phyloP scores from a whole-genome alignment of 495 filamentous ascomycete genomes.

The Neurospora pannonica region DNA sequence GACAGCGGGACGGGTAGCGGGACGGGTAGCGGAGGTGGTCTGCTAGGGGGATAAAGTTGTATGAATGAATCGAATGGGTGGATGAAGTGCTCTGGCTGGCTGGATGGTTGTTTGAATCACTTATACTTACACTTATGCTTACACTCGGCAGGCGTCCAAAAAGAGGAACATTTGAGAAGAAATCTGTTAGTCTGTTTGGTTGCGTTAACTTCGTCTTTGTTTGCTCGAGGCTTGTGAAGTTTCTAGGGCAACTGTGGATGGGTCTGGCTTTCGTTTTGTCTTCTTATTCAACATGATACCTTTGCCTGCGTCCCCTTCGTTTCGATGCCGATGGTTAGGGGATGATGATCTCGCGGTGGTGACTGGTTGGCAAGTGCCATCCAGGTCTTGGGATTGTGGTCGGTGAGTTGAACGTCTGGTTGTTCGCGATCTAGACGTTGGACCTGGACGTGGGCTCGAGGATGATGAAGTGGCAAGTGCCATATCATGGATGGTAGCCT shows the following conservation, averaged over 20 bases:
- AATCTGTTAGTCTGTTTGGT: background rate
- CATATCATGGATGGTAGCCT: background rate
- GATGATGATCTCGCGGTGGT: background rate
- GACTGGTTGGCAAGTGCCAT: background rate
- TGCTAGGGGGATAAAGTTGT: background rate
- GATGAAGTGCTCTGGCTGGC: background rate
- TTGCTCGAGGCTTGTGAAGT: too few species aligned
- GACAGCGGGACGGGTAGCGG: too few species aligned
- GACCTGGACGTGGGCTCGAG: background rate
- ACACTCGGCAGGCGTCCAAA: background rate
- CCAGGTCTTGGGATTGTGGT: background rate
- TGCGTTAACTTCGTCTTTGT: background rate
- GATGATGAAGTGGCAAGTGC: background rate
- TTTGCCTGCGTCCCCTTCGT: background rate
- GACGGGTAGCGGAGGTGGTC: background rate
- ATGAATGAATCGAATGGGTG: background rate
- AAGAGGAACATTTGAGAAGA: background rate
- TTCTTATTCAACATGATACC: background rate
- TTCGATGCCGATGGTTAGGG: background rate
- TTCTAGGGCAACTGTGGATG: too few species aligned
- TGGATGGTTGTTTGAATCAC: background rate
- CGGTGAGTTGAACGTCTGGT: background rate
- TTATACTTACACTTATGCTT: background rate
- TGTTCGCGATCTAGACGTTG: background rate
- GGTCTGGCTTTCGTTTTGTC: background rate